phyloP scores from a whole-genome alignment of 345 rosid species.

The Lagerstroemia speciosa region DNA sequence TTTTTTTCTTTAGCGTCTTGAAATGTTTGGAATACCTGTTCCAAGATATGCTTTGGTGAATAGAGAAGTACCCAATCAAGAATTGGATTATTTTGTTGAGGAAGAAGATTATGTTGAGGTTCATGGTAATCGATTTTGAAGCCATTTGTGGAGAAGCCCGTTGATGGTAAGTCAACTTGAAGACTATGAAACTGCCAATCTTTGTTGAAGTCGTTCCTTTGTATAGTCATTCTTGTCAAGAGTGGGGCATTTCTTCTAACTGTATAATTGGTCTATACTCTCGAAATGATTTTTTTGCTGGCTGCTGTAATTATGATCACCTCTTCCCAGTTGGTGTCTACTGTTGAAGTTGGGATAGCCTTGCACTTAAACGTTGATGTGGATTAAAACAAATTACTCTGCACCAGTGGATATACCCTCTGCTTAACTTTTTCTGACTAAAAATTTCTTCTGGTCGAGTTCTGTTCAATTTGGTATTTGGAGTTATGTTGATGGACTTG shows the following conservation, averaged over 20 bases:
- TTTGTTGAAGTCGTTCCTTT: background rate
- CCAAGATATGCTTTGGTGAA: constrained; percentile 95
- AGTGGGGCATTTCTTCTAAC: background rate
- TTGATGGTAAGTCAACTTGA: constrained; percentile 51
- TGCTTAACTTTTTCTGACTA: background rate
- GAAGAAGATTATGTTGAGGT: constrained; percentile 98
- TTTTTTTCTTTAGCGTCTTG: constrained; percentile 50
- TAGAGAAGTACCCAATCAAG: constrained; percentile 70
- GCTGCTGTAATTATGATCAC: background rate
- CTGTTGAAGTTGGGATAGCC: background rate
- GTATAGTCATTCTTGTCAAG: background rate
- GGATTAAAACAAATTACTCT: background rate
- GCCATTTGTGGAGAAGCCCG: constrained; percentile 99
- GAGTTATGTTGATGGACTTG: background rate
- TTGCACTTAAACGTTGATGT: background rate
- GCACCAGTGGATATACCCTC: too few species aligned
- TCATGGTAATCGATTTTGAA: constrained; percentile 85
- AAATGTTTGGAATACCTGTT: constrained; percentile 92
- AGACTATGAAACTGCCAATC: background rate
- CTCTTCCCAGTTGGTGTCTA: background rate
- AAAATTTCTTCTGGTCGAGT: background rate
- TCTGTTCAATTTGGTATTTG: background rate
- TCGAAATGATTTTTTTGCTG: background rate
- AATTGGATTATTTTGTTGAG: constrained; percentile 78
- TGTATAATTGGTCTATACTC: background rate